A percentile compares a stretch with the other conserved stretches of the same genome.
These are phyloP conservation scores for Hamamelis virginiana DNA, from an alignment of 164 flowering plant species.

Conservation along the genomic window DNA sequence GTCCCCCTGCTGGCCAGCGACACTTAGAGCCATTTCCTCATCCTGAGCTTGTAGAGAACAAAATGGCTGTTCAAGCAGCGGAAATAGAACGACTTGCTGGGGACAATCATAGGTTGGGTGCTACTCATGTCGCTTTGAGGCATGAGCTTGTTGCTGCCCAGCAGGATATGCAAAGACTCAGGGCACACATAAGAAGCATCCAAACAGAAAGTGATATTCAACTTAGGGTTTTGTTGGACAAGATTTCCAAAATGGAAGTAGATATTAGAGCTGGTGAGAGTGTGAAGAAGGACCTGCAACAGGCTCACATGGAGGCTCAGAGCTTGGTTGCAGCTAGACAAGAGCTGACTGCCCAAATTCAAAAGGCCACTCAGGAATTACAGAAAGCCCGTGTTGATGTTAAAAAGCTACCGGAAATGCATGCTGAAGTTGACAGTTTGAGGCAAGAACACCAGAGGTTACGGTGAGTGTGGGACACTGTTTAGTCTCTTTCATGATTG, in stretches of 20 bases:
- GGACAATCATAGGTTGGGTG: conserved; percentile 72
- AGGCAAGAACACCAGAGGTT: conserved; percentile 65
- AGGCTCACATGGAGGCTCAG: conserved; percentile 75
- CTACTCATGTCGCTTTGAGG: conserved; percentile 50
- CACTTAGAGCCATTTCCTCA: conserved; percentile 32
- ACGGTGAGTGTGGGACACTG: conserved; percentile 51
- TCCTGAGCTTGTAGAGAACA: conserved; percentile 49
- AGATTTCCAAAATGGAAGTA: conserved; percentile 72
- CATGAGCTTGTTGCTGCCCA: conserved; percentile 59
- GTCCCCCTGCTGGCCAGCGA: conserved; percentile 27
- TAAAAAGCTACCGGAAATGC: conserved; percentile 55
- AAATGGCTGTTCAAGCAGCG: conserved; percentile 52
- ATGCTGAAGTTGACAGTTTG: conserved; percentile 59
- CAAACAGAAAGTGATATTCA: conserved; percentile 82
- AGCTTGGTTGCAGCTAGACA: conserved; percentile 43
- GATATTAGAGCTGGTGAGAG: conserved; percentile 57
- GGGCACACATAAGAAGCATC: conserved; percentile 63
- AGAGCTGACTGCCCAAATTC: conserved; percentile 52
- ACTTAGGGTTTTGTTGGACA: conserved; percentile 62
- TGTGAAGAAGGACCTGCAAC: conserved; percentile 60
- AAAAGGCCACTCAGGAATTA: conserved; percentile 52
- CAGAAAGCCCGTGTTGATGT: conserved; percentile 47
- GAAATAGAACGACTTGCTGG: conserved; percentile 62
- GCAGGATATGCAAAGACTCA: conserved; percentile 55
- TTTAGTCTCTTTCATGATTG: neutral